These are phyloP conservation scores for Solanum corneliomulleri DNA, from an alignment of 257 asterid species.

Conservation along the genomic window DNA sequence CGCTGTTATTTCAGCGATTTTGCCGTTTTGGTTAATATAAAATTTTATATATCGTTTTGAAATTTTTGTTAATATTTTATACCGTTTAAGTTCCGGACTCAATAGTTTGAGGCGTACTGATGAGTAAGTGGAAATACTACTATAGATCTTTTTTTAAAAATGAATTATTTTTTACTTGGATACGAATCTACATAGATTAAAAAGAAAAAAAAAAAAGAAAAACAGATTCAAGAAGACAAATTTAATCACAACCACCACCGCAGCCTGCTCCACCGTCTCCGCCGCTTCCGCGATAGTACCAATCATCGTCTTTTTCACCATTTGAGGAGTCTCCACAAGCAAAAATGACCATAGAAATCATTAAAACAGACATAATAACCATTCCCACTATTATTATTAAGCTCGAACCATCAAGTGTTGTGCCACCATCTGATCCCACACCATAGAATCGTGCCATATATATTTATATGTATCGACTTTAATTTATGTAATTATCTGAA, in stretches of 20 bases:
- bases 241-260: not conserved
- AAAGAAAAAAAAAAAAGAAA: not conserved
- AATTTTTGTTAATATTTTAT: too few relatives aligned
- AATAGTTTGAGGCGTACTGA: not conserved
- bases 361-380: conserved; percentile 1
- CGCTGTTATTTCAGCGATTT: too few relatives aligned
- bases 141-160: not conserved
- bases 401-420: not conserved
- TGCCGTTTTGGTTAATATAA: too few relatives aligned
- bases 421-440: not conserved
- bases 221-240: not conserved
- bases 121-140: not conserved
- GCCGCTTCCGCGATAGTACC: not conserved
- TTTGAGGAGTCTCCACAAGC: not conserved
- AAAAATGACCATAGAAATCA: conserved; percentile 5
- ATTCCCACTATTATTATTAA: not conserved
- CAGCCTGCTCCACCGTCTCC: not conserved
- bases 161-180: not conserved
- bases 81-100: accelerated
- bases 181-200: not conserved
- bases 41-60: too few relatives aligned
- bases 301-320: not conserved
- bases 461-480: not conserved
- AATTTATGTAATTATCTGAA: not conserved
- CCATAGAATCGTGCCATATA: not conserved